Conservation (phyloP, 495 filamentous ascomycete genomes). For the Cairneyella variabilis region DNA sequence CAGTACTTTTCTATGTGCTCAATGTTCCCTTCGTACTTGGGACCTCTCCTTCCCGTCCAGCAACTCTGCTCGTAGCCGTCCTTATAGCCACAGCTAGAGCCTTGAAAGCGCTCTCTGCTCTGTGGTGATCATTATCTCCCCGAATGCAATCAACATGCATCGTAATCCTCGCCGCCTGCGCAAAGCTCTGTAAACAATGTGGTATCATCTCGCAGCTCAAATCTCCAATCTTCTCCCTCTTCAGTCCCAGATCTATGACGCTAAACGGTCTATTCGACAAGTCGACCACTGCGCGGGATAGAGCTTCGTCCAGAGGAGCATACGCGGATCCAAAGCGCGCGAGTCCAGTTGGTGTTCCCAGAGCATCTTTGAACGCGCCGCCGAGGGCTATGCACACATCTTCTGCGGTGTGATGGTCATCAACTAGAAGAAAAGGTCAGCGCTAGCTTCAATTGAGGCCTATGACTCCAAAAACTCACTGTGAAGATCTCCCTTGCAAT, state of each 20-base stretch:
- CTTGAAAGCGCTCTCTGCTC: constrained; percentile 97
- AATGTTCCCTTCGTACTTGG: constrained; percentile 91
- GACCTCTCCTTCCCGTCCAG: constrained; percentile 82
- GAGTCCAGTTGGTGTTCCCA: constrained; percentile 72
- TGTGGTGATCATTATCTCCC: constrained; percentile 92
- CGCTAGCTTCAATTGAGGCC: background rate
- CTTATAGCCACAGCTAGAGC: constrained; percentile 82
- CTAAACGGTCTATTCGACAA: constrained; percentile 85
- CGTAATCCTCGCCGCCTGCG: constrained; percentile 84
- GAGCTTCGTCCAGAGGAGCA: constrained; percentile 89
- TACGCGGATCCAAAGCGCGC: constrained; percentile 89
- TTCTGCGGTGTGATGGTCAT: constrained; percentile 98
- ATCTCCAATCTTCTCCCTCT: constrained; percentile 88
- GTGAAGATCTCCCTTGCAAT: constrained; percentile 83
- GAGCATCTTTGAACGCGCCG: constrained; percentile 70
- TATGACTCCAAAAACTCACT: constrained; percentile 52
- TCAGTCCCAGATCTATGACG: constrained; percentile 75
- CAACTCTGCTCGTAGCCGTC: constrained; percentile 67
- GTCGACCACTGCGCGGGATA: constrained; percentile 91
- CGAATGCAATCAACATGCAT: constrained; percentile 86
- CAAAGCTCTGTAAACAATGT: constrained; percentile 91
- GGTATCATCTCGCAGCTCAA: constrained; percentile 96
- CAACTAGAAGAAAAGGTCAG: constrained; percentile 52
- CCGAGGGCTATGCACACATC: constrained; percentile 92
- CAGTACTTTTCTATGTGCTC: constrained; percentile 21